Conservation (phyloP, 2,329 filamentous ascomycete species). For the Alternaria sp. region DNA sequence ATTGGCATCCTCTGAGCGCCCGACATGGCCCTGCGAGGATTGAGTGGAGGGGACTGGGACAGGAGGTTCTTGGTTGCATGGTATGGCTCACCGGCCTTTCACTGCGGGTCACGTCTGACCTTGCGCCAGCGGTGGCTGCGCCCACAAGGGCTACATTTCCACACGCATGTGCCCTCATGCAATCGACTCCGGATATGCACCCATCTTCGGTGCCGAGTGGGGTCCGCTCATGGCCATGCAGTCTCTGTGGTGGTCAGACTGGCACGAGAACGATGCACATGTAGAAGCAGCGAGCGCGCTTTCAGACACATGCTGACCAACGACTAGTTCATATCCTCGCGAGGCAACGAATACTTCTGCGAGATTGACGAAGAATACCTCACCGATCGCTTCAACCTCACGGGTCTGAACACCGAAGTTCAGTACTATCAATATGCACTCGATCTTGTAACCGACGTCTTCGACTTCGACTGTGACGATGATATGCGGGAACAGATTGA, state of each 20-base stretch:
- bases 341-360: conserved; percentile 99
- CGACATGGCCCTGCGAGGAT: conserved; percentile 5
- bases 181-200: conserved; percentile 4
- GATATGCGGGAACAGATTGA: conserved; percentile 98
- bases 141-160: conserved; percentile 11
- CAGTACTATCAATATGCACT: conserved; percentile 99
- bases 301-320: conserved; percentile 19
- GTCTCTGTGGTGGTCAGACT: conserved; percentile 14
- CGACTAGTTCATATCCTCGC: conserved; percentile 89
- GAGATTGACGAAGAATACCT: conserved; percentile 99
- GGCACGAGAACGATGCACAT: neutral
- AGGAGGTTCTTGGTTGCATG: conserved; percentile 10
- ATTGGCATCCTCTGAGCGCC: neutral
- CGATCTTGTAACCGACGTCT: conserved; percentile 96
- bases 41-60: neutral
- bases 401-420: conserved; percentile 94
- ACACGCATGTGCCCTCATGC: conserved; percentile 12
- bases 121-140: conserved; percentile 12
- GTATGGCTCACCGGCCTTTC: conserved; percentile 5
- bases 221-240: conserved; percentile 8
- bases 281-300: conserved; percentile 2
- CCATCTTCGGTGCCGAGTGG: conserved; percentile 6
- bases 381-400: conserved; percentile 97
- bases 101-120: conserved; percentile 9
- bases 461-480: conserved; percentile 98